Evolutionary conservation across 2,329 filamentous ascomycete genomes (phyloP), one percentile per base, ranked within the genome.

Genomic region (Colletotrichum sublineola): DNA sequence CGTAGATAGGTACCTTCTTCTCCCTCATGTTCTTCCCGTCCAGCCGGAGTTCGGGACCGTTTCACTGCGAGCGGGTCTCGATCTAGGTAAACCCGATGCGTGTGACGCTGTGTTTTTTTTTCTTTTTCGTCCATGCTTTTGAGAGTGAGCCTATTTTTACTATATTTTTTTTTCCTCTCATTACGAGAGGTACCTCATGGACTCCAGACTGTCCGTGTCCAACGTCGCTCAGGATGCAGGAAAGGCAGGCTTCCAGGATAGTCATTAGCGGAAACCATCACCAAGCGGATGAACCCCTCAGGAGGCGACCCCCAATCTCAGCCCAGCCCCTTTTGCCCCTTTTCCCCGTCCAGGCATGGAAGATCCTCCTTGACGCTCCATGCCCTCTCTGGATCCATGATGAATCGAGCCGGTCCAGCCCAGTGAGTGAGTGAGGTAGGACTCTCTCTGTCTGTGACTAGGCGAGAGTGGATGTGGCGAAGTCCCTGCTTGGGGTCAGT

Each of bases 31-130:
- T 24, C 14, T 46, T 38, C 46, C 62, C 31, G 68, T 50, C 42
- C 64, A 52, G 60, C 31, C 69, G 69, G 66, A 69, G 15, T 69
- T 64, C 69, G 66, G 69, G 53, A 46, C 50, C 58, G 48, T 46
- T 42, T 18, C 46, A 36, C 46, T 53, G 33, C n/a, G 48, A 38
- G 61, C 61, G 61, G 67, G 53, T 44, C 56, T 65, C 53, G 63
- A 50, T 55, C 46, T 44, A 18, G 40, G 40, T 7, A 15, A 62
- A 52, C 40, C 40, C 6, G 40, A n/a, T 24, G 24, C 24, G 24
- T 24, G 24, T 1, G 24, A 24, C 24, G 24, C 24, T 24, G 24
- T 24, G 1, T 24, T 24, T 24, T 24, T 24, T 24, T 24, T 24
- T 24, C 1, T 24, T 24, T 24, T 24, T 15, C 8, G 7, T 31